Conservation (phyloP, 2,329 filamentous ascomycete species). For the Colletotrichum simmondsii region DNA sequence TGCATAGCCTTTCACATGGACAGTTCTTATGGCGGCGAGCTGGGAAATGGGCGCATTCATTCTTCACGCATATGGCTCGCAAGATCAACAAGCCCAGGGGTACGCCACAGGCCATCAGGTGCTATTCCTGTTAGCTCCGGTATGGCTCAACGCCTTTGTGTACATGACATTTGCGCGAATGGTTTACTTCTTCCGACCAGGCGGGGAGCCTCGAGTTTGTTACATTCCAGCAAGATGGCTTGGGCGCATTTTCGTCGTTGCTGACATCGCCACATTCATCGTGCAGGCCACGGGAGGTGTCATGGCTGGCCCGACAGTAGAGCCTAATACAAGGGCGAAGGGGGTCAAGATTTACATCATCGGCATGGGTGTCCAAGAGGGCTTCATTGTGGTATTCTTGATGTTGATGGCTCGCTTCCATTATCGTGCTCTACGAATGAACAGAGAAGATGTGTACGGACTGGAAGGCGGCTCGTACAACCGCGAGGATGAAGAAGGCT, state of each 20-base stretch:
- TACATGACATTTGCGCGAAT: neutral
- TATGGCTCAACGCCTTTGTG: neutral
- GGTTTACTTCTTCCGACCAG: neutral
- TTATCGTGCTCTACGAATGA: neutral
- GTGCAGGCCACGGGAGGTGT: neutral
- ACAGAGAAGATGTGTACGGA: neutral
- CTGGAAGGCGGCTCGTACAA: neutral
- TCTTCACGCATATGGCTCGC: neutral
- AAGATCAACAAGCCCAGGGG: neutral
- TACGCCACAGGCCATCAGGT: neutral
- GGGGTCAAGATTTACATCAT: neutral
- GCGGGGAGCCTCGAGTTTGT: neutral
- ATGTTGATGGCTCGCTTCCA: neutral
- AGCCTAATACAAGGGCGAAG: neutral
- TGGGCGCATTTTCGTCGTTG: neutral
- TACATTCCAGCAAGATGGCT: neutral
- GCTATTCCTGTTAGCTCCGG: neutral
- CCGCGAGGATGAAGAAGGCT: neutral
- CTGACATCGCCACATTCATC: neutral
- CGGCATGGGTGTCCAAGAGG: neutral
- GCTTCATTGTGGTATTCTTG: neutral
- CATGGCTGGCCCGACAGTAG: neutral
- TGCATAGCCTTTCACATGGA: neutral
- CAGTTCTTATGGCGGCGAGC: neutral
- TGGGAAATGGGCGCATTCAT: neutral